Base-by-base conservation (phyloP, 108 stramenopile genomes). In the Epithemia pelagica region DNA sequence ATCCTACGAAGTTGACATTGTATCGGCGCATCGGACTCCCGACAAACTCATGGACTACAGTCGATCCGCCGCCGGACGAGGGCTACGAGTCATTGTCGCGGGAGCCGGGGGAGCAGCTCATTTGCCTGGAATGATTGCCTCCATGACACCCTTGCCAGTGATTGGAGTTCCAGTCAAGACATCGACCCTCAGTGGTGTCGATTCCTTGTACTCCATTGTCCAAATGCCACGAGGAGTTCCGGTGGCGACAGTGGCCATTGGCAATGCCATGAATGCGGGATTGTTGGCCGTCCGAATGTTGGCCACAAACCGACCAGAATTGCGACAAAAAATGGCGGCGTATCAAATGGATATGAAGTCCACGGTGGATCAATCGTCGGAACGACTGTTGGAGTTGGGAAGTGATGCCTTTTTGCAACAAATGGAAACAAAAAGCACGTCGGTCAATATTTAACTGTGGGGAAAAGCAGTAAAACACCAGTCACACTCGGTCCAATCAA, bases 51-150 rank as follows among this genome's bases (percentile, higher is more conserved):
- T 90, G 58, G 54, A 77, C 18, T 99, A 97, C 82, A 95, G 96
- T 62, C 81, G 81, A 62, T 76, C 81, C 46, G 96, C 96, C 1
- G 88, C 74, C 1, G 83, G 72, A 28, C 81, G 98, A 18, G 98
- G 98, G 52, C 54, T 99, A 52, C 90, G 84, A 32, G 92, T 93
- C 28, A 95, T 97, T 51, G 90, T 97, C 67, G 99, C 99, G 10
- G 99, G 97, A 32, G 99, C 99, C 0, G 99, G 99, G n/a, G 99
- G 99, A 18, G 99, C 99, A 3, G 99, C 99, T 24, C 99, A 98
- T 74, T 76, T 99, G 56, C 99, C 99, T 20, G 97, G 97, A 24
- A 99, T 99, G 99, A 92, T 96, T 2, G 97, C 97, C 2, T 91
- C 96, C 20, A 88, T 92, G 92, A 99, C 99, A 53, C 89, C 97